These are phyloP conservation scores for Thermothelomyces thermophilus DNA, from an alignment of 2,329 filamentous ascomycete genomes.

Conservation along the genomic window DNA sequence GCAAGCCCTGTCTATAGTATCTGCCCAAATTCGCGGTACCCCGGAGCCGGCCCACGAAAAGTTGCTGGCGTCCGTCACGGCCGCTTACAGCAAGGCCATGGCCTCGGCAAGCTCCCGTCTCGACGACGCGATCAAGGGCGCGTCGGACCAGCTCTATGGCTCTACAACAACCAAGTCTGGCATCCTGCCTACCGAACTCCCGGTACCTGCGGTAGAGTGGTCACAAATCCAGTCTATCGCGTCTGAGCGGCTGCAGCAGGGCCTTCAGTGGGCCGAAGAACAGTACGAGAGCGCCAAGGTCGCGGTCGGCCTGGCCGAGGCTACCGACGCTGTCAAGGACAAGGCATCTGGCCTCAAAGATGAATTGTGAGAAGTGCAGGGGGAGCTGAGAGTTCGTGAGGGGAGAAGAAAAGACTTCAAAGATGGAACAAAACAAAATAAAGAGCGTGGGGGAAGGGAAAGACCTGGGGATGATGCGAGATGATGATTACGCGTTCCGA, in stretches of 20 bases:
- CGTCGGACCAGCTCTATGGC: constrained; percentile 45
- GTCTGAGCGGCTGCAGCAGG: constrained; percentile 61
- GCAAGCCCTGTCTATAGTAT: constrained; percentile 60
- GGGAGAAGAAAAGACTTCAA: background rate
- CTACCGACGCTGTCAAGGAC: constrained; percentile 39
- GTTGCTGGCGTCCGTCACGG: constrained; percentile 61
- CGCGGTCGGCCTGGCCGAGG: constrained; percentile 48
- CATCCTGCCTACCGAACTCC: constrained; percentile 27
- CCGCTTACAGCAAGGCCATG: constrained; percentile 60
- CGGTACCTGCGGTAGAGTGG: constrained; percentile 38
- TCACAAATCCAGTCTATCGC: constrained; percentile 56
- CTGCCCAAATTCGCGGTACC: constrained; percentile 60
- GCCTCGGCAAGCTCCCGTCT: constrained; percentile 55
- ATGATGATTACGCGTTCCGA: constrained; percentile 1
- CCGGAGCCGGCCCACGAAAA: constrained; percentile 64
- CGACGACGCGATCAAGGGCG: constrained; percentile 47
- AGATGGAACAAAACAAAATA: no score
- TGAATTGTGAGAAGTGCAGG: constrained; percentile 32
- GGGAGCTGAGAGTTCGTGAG: background rate
- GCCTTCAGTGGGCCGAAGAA: constrained; percentile 61
- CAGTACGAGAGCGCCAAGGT: constrained; percentile 65
- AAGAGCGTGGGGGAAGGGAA: background rate
- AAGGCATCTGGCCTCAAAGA: constrained; percentile 33
- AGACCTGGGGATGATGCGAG: background rate
- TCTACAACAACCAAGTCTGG: constrained; percentile 39